These are phyloP conservation scores for Tulasnella sp. DNA, from an alignment of 768 basidiomycete genomes.

Conservation along the genomic window DNA sequence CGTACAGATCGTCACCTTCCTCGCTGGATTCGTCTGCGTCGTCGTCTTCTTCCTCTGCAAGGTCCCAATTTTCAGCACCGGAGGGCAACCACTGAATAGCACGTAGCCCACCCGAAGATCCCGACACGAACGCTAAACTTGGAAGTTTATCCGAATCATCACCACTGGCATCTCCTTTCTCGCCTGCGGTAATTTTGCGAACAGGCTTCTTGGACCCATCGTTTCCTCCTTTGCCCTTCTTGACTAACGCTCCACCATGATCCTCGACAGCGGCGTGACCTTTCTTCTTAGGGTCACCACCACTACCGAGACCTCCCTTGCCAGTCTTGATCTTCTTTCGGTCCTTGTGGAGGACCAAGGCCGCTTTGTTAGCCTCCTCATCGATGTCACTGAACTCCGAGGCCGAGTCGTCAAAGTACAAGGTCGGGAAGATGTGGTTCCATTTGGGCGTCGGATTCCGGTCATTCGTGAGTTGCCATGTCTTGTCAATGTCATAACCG, in stretches of 20 bases:
- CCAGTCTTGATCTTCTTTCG: not conserved
- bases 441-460: conserved; percentile 52
- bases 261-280: not conserved
- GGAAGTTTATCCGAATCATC: conserved; percentile 22
- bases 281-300: not conserved
- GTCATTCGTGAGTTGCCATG: conserved; percentile 56
- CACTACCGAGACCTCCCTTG: not conserved
- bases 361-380: conserved; percentile 5
- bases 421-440: conserved; percentile 27
- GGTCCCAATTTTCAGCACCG: not conserved
- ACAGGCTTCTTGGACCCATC: not conserved
- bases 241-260: not conserved
- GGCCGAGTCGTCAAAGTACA: conserved; percentile 1
- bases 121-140: conserved; percentile 29
- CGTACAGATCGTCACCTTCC: conserved; percentile 32
- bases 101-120: conserved; percentile 26
- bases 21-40: conserved; percentile 30
- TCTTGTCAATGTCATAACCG: conserved; percentile 49
- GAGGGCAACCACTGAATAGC: not conserved
- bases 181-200: conserved; percentile 6
- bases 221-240: not conserved
- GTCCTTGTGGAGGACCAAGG: conserved; percentile 15
- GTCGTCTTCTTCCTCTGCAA: conserved; percentile 26
- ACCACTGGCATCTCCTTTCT: not conserved
- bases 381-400: conserved; percentile 16